Base-by-base conservation (phyloP, 805 yeast genomes). In the Kodamaea neixiangensis region DNA sequence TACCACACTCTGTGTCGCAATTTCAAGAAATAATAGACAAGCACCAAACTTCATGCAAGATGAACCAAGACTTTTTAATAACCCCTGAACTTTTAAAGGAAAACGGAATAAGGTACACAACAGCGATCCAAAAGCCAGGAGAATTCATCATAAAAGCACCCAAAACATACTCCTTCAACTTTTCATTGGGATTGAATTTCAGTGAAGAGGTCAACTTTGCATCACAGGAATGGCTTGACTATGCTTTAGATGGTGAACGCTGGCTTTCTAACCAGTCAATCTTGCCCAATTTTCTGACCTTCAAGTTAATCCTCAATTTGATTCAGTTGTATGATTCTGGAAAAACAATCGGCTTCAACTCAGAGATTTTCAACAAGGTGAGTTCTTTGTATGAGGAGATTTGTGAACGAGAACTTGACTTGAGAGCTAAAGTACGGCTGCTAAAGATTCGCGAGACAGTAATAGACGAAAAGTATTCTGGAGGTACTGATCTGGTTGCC, bases 71-170 rank as follows among this genome's bases (percentile, higher is more conserved):
- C 49, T 56, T 73, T 13, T 64, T 81, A 46, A 63, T 85, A 3
- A 70, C 83, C 0, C 87, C 89, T 0, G 66, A 71, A 7, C 55
- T 70, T 22, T 63, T 86, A n/a, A 53, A 57, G n/a, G 65, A 69
- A 17, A 57, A 75, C 29, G 85, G 83, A 0, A 83, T 86, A 15
- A 67, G 61, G 3, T 78, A 72, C 20, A 67, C 72, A 41, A 74
- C 78, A 5, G 67, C 79, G 0, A 61, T 74, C n/a, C 92, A 86
- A 61, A 72, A 71, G 35, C 82, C 85, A 0, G 88, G 89, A 0
- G 87, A 86, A 33, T 73, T 76, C 49, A 66, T 87, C 5, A 68
- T 85, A 51, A 82, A 77, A 50, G 82, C 68, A 55, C 90, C 92
- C 0, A 72, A 74, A 49, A 60, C 80, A 0, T 85, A 80, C 59